phyloP scores from a whole-genome alignment of 1,284 basidiomycete species.

The Termitomyces sp. region DNA sequence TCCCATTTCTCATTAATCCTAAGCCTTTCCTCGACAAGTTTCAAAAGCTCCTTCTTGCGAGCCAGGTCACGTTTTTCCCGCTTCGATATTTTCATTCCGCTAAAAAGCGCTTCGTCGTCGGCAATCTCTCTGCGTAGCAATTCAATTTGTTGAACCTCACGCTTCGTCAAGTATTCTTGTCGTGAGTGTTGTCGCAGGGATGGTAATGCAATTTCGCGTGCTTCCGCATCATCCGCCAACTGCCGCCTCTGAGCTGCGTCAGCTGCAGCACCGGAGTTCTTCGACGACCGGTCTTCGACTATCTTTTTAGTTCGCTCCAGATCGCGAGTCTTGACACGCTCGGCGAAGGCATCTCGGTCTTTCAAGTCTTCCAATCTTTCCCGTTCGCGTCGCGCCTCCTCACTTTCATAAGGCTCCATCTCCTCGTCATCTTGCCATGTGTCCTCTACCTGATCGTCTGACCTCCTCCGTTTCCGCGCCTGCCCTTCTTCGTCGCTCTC shows the following conservation, averaged over 20 bases:
- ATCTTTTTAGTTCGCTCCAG: slow-evolving; percentile 83
- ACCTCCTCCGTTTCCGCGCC: slow-evolving; percentile 58
- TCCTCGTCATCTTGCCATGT: slow-evolving; percentile 36
- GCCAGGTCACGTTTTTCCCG: slow-evolving; percentile 81
- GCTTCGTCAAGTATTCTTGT: slow-evolving; percentile 93
- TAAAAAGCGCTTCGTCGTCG: slow-evolving; percentile 86
- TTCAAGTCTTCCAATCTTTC: slow-evolving; percentile 76
- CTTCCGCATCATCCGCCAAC: slow-evolving; percentile 81
- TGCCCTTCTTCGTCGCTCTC: slow-evolving; percentile 85
- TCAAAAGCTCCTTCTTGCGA: slow-evolving; percentile 88
- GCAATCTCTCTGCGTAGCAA: slow-evolving; percentile 89
- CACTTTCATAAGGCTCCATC: slow-evolving; percentile 62
- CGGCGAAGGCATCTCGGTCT: slow-evolving; percentile 92
- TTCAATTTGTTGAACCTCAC: slow-evolving; percentile 94
- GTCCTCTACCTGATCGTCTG: slow-evolving; percentile 37
- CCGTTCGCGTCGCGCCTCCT: slow-evolving; percentile 65
- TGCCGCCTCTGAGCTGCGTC: slow-evolving; percentile 80
- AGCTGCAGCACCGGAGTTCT: slow-evolving; percentile 63
- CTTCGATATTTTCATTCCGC: slow-evolving; percentile 85
- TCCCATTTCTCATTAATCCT: slow-evolving; percentile 93
- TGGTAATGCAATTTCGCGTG: slow-evolving; percentile 76
- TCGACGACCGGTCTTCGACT: slow-evolving; percentile 89
- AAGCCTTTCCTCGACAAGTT: slow-evolving; percentile 89
- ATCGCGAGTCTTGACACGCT: slow-evolving; percentile 82
- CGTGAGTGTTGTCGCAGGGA: slow-evolving; percentile 81